Evolutionary conservation across 805 yeast genomes (phyloP).

Genomic region (Saccharomyces mikatae): DNA sequence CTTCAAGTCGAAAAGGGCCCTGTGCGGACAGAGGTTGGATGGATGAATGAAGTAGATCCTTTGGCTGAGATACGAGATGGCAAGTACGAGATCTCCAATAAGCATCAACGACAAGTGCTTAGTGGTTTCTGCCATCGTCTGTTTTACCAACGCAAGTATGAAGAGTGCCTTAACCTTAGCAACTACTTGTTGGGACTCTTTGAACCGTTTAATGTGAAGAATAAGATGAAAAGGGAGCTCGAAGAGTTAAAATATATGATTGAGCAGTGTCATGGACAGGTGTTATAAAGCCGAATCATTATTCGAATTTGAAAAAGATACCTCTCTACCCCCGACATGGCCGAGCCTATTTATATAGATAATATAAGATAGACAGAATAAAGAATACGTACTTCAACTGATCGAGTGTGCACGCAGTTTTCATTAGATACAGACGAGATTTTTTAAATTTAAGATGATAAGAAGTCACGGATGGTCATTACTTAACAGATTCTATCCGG

Average conservation of each 20-base stretch:
- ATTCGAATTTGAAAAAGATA: conserved; percentile 15
- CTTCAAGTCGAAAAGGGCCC: conserved; percentile 46
- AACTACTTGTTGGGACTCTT: conserved; percentile 26
- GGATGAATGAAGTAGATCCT: conserved; percentile 15
- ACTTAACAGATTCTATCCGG: background rate
- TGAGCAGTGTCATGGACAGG: conserved; percentile 2
- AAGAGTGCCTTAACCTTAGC: conserved; percentile 42
- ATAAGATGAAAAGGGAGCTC: conserved; percentile 42
- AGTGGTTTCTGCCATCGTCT: conserved; percentile 56
- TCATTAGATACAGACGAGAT: background rate
- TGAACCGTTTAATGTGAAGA: conserved; percentile 26
- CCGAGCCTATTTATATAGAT: background rate
- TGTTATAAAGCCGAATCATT: conserved; percentile 25
- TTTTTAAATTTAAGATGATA: background rate
- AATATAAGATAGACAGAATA: background rate
- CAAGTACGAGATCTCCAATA: conserved; percentile 26
- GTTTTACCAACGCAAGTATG: conserved; percentile 48
- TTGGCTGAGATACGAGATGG: background rate
- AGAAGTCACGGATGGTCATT: background rate
- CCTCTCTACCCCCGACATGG: conserved; percentile 3
- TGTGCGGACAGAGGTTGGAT: conserved; percentile 35
- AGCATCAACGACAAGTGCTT: conserved; percentile 47
- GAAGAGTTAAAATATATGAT: conserved; percentile 37
- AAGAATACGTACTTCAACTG: background rate
- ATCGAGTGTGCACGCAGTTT: background rate